Conservation (phyloP, 768 basidiomycete genomes). For the Amanita pallidorosea region DNA sequence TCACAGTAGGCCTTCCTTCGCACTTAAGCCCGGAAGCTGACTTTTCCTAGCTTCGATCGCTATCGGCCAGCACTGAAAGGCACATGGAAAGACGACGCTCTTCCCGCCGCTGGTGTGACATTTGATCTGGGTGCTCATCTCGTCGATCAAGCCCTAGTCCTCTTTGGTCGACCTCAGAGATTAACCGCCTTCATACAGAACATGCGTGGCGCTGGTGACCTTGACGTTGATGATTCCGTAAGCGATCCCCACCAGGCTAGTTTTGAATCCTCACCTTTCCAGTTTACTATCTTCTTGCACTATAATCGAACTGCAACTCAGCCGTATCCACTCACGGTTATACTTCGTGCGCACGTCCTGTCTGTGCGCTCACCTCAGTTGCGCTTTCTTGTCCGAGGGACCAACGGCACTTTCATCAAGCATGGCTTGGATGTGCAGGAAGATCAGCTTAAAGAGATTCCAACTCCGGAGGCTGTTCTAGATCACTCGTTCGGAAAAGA, state of each 20-base stretch:
- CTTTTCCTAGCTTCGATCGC: constrained; percentile 51
- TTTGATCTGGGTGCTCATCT: constrained; percentile 79
- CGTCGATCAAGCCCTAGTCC: constrained; percentile 62
- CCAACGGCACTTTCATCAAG: constrained; percentile 63
- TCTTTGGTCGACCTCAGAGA: constrained; percentile 66
- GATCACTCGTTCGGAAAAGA: constrained; percentile 45
- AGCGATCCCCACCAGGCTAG: constrained; percentile 11
- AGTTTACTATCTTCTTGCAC: constrained; percentile 47
- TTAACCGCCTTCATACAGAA: constrained; percentile 67
- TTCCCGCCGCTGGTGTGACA: constrained; percentile 51
- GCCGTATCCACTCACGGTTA: constrained; percentile 51
- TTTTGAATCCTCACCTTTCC: neutral
- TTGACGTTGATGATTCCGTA: constrained; percentile 58
- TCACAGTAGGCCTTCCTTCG: constrained; percentile 37
- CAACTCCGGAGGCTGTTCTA: constrained; percentile 33
- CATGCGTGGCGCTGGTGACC: constrained; percentile 50
- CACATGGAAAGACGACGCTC: constrained; percentile 70
- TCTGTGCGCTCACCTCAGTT: constrained; percentile 57
- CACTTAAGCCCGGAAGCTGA: neutral
- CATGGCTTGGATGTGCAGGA: constrained; percentile 74
- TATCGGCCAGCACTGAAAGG: constrained; percentile 55
- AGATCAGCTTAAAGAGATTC: constrained; percentile 53
- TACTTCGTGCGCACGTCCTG: constrained; percentile 58
- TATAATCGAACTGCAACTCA: constrained; percentile 29
- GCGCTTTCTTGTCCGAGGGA: constrained; percentile 65